phyloP scores from a whole-genome alignment of 148 eudicot genomes.

The Amaranthus hypochondriacus region DNA sequence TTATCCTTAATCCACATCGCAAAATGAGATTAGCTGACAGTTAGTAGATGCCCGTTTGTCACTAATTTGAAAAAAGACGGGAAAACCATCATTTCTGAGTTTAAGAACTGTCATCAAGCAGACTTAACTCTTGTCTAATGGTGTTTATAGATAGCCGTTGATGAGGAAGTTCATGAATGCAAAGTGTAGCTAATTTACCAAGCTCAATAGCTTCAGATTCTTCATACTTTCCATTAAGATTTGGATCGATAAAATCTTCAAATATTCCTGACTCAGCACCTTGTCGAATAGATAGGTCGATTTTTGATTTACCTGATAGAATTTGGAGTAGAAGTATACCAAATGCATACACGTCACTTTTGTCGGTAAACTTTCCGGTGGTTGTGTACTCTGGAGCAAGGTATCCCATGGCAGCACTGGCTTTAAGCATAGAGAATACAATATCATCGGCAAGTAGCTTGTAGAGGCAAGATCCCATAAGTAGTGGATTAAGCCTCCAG shows the following conservation, averaged over 20 bases:
- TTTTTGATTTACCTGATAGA: constrained; percentile 55
- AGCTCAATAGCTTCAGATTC: constrained; percentile 66
- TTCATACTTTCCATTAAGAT: constrained; percentile 53
- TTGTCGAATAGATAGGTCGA: constrained; percentile 39
- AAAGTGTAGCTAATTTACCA: constrained; percentile 56
- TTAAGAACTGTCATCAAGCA: constrained; percentile 27
- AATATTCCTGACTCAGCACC: constrained; percentile 48
- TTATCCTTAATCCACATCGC: neutral
- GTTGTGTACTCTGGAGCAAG: constrained; percentile 93
- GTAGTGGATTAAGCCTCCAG: constrained; percentile 54
- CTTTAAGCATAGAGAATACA: constrained; percentile 73
- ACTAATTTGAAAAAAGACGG: constrained; percentile 1
- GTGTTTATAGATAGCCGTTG: constrained; percentile 58
- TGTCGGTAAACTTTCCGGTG: constrained; percentile 82
- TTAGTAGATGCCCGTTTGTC: constrained; percentile 19
- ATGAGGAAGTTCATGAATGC: constrained; percentile 70
- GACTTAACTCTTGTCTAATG: constrained; percentile 54
- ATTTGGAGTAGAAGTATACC: constrained; percentile 76
- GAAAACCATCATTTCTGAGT: neutral
- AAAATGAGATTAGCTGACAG: constrained; percentile 26
- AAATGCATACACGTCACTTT: constrained; percentile 84
- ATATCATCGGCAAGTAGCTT: constrained; percentile 78
- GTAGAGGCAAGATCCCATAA: constrained; percentile 74
- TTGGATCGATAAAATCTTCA: constrained; percentile 57
- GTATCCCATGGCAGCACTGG: constrained; percentile 98